phyloP scores from a whole-genome alignment of 352 stramenopile genomes.

The Phytophthora capsici region DNA sequence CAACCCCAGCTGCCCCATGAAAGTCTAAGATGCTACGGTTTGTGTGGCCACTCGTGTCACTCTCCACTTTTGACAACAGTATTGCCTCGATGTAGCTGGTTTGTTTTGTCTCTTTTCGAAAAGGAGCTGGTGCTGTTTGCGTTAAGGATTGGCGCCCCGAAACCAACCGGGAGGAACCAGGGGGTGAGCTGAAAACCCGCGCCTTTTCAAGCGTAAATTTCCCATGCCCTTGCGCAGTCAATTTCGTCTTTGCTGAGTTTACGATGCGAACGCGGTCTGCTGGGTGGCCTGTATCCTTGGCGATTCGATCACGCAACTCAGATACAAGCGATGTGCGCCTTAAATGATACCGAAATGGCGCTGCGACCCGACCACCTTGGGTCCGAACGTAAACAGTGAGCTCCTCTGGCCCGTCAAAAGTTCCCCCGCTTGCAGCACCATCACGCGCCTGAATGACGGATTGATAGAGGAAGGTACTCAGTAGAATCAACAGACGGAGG shows the following conservation, averaged over 20 bases:
- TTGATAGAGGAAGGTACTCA: conserved; percentile 84
- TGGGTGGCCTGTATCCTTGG: conserved; percentile 67
- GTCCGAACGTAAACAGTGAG: conserved; percentile 74
- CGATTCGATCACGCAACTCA: conserved; percentile 68
- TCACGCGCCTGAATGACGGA: conserved; percentile 50
- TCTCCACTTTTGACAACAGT: conserved; percentile 69
- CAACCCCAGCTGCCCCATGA: conserved; percentile 34
- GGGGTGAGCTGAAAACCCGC: conserved; percentile 46
- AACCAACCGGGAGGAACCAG: conserved; percentile 18
- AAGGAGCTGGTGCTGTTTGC: conserved; percentile 35
- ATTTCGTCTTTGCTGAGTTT: conserved; percentile 74
- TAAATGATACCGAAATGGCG: conserved; percentile 69
- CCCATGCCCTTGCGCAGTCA: conserved; percentile 69
- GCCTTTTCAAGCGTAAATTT: conserved; percentile 78
- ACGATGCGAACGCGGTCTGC: conserved; percentile 71
- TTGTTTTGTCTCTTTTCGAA: conserved; percentile 33
- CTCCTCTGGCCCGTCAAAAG: conserved; percentile 56
- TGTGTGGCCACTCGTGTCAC: conserved; percentile 61
- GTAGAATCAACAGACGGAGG: conserved; percentile 60
- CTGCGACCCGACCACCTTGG: conserved; percentile 64
- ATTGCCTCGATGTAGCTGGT: conserved; percentile 60
- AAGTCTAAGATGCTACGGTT: conserved; percentile 53
- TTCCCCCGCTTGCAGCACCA: conserved; percentile 11
- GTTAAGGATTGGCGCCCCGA: conserved; percentile 30
- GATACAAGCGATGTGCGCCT: conserved; percentile 61